Percentiles rank a stretch among this genome's conserved stretches.
These are phyloP conservation scores for Penicillium frequentans DNA, from an alignment of 2,329 filamentous ascomycete species.

Conservation along the genomic window DNA sequence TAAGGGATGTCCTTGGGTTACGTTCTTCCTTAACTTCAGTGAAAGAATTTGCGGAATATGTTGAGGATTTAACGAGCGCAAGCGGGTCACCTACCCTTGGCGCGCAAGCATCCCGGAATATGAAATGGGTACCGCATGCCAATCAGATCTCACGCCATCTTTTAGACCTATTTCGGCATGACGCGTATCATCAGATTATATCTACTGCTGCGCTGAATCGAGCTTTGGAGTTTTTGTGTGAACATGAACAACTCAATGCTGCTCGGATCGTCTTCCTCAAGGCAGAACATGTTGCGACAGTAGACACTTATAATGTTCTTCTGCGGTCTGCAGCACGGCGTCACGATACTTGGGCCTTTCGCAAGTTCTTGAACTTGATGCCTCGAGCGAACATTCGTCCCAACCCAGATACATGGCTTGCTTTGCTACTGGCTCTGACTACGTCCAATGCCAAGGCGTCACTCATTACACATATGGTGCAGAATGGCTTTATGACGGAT, in stretches of 20 bases:
- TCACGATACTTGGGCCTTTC: slow-evolving; percentile 42
- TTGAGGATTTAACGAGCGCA: slow-evolving; percentile 38
- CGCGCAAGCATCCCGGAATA: background rate
- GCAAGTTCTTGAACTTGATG: slow-evolving; percentile 41
- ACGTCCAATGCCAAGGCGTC: slow-evolving; percentile 28
- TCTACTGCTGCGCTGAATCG: slow-evolving; percentile 45
- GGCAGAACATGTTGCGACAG: slow-evolving; percentile 37
- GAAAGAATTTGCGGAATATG: slow-evolving; percentile 38
- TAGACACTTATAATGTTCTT: slow-evolving; percentile 48
- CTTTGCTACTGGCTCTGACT: slow-evolving; percentile 35
- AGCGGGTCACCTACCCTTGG: slow-evolving; percentile 10
- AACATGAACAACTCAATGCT: slow-evolving; percentile 29
- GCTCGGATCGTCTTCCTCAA: slow-evolving; percentile 36
- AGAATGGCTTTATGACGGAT: slow-evolving; percentile 32
- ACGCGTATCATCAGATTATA: slow-evolving; percentile 29
- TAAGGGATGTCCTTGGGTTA: slow-evolving; percentile 16
- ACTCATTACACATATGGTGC: slow-evolving; percentile 32
- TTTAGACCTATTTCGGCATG: slow-evolving; percentile 32
- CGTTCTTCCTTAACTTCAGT: slow-evolving; percentile 29
- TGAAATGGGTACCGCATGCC: slow-evolving; percentile 4
- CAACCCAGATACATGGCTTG: slow-evolving; percentile 45
- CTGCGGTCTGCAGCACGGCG: slow-evolving; percentile 38
- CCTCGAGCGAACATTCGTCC: slow-evolving; percentile 36
- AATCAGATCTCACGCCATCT: slow-evolving; percentile 24
- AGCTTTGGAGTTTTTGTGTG: slow-evolving; percentile 40